Percentiles rank a stretch among this genome's conserved stretches.
Evolutionary conservation across 192 early-diverging fungal genomes (phyloP).

Genomic region (Diversispora eburnea): DNA sequence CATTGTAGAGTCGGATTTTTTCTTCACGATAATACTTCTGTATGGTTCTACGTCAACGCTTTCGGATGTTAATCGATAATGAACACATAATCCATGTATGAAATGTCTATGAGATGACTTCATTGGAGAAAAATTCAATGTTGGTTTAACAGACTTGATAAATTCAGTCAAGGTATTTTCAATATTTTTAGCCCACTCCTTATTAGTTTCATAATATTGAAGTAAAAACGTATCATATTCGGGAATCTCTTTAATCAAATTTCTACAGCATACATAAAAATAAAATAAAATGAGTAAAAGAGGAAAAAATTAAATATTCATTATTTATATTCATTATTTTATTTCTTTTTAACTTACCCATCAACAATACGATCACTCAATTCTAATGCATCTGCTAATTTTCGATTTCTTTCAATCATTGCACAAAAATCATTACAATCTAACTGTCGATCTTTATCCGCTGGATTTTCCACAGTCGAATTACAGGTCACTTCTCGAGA

Average conservation of each 20-base stretch:
- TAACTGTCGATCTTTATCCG: constrained; percentile 45
- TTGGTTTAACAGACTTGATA: constrained; percentile 31
- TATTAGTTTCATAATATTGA: constrained; percentile 60
- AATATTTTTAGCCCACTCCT: constrained; percentile 62
- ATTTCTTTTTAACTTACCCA: constrained; percentile 6
- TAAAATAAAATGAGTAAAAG: background rate
- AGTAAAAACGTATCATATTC: constrained; percentile 63
- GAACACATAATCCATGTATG: constrained; percentile 66
- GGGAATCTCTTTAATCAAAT: constrained; percentile 7
- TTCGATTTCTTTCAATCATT: constrained; percentile 71
- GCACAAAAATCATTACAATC: constrained; percentile 82
- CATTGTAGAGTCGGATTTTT: constrained; percentile 38
- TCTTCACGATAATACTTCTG: constrained; percentile 63
- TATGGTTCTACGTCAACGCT: constrained; percentile 78
- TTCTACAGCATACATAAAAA: constrained; percentile 17
- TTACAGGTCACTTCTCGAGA: constrained; percentile 63
- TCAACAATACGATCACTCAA: constrained; percentile 41
- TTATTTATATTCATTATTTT: background rate
- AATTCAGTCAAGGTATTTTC: constrained; percentile 63
- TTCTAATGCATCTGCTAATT: constrained; percentile 77
- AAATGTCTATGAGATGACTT: constrained; percentile 63
- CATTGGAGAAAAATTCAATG: constrained; percentile 66
- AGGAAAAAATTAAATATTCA: background rate
- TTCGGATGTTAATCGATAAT: constrained; percentile 68
- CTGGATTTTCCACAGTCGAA: constrained; percentile 46